Conservation (phyloP, 805 yeast species). For the Starmerella bombicola region DNA sequence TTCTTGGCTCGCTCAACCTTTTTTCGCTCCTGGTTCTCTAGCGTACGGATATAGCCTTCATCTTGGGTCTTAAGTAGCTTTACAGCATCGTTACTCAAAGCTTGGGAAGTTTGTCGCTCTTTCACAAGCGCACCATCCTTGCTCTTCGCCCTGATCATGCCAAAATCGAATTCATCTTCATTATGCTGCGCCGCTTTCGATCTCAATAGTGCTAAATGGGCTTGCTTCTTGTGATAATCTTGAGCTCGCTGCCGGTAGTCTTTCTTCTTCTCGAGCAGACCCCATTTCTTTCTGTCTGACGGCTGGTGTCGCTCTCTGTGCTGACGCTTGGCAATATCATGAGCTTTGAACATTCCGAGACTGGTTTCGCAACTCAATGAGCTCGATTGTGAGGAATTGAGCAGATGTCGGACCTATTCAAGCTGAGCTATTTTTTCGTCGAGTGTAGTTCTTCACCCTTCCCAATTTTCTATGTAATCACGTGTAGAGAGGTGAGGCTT, state of each 20-base stretch:
- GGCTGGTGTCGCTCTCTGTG: constrained; percentile 91
- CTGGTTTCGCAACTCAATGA: too few relatives aligned
- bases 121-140: constrained; percentile 56
- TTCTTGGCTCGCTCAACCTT: constrained; percentile 47
- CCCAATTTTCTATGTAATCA: too few relatives aligned
- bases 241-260: constrained; percentile 61
- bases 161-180: constrained; percentile 94
- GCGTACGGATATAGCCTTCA: constrained; percentile 66
- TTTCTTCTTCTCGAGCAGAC: constrained; percentile 86
- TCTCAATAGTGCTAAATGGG: constrained; percentile 53
- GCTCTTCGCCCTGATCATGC: constrained; percentile 70
- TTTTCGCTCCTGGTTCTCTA: constrained; percentile 54
- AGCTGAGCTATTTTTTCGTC: too few relatives aligned
- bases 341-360: constrained; percentile 35
- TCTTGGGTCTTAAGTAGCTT: constrained; percentile 84
- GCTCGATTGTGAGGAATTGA: too few relatives aligned
- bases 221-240: constrained; percentile 48
- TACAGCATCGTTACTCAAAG: constrained; percentile 58
- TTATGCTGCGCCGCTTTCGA: constrained; percentile 62
- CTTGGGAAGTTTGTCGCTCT: constrained; percentile 33
- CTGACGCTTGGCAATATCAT: constrained; percentile 89
- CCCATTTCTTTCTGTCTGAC: constrained; percentile 54
- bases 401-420: too few relatives aligned
- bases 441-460: too few relatives aligned
- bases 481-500: too few relatives aligned